Base-by-base conservation (phyloP, 345 rosid species). In the Ailanthus altissimus region DNA sequence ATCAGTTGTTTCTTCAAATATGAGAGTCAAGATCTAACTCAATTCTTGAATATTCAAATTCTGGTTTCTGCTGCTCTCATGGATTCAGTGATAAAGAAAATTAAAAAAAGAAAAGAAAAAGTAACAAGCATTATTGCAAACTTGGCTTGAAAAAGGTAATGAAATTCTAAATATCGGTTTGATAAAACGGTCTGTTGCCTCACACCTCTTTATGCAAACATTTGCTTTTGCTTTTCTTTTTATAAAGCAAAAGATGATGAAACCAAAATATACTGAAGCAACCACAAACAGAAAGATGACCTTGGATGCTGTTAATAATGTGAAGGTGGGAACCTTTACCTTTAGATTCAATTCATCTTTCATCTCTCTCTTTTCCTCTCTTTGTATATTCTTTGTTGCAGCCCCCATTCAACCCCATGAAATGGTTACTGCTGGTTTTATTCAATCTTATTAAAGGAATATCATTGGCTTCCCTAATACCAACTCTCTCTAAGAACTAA, bases 181-280 rank as follows among this genome's bases (percentile, higher is more conserved):
- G 25, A 69, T 69, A 7, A 49, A 69, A 21, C 32, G 42, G 8
- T 47, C 21, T 15, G 58, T 20, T 38, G 36, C 32, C 50, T 73
- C 75, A 60, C 80, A 47, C 78, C 65, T 77, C 88, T 83, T 83
- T 86, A 73, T 77, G 73, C 67, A 72, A 83, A 45, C 76, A 3
- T 63, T 67, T 79, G 83, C 85, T 85, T 87, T 87, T 74, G 70
- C 83, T 78, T 84, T 87, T 79, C 79, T 79, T 86, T 87, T 79
- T 60, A 59, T 69, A 87, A 87, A 83, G 88, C 85, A 83, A 81
- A 83, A 84, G 87, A 84, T 75, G 82, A 83, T 63, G 80, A 74
- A 62, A 78, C 75, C 77, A 64, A 74, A 73, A 57, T 49, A 67
- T 25, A 80, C 84, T 53, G 46, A 60, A 60, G 42, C 65, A 63